These are phyloP conservation scores for Arthrobotrys musiformis DNA, from an alignment of 2,329 filamentous ascomycete genomes.

Conservation along the genomic window DNA sequence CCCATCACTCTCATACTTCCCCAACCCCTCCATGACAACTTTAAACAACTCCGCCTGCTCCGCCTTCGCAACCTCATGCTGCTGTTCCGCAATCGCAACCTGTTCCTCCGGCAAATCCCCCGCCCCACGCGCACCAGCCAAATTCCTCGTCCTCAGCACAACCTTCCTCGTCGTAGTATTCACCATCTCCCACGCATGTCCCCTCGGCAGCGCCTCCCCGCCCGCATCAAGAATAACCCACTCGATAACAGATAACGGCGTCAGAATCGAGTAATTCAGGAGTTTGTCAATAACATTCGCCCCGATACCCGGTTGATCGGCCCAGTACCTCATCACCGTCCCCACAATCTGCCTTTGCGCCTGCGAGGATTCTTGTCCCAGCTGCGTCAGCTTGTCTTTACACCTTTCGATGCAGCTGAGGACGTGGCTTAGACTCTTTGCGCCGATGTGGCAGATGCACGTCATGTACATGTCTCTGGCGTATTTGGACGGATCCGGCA, in stretches of 20 bases:
- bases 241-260: slow-evolving; percentile 83
- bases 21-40: slow-evolving; percentile 76
- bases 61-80: slow-evolving; percentile 74
- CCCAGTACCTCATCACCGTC: slow-evolving; percentile 92
- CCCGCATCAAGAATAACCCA: slow-evolving; percentile 83
- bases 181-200: slow-evolving; percentile 89
- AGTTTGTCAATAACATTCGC: slow-evolving; percentile 95
- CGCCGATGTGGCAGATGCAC: slow-evolving; percentile 89
- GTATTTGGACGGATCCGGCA: slow-evolving; percentile 79
- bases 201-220: slow-evolving; percentile 75
- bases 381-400: slow-evolving; percentile 84
- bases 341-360: slow-evolving; percentile 89
- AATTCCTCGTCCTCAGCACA: slow-evolving; percentile 83
- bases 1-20: slow-evolving; percentile 37
- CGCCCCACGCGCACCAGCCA: slow-evolving; percentile 73
- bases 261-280: slow-evolving; percentile 95
- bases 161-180: slow-evolving; percentile 90
- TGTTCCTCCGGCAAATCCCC: slow-evolving; percentile 66
- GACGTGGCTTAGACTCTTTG: slow-evolving; percentile 95
- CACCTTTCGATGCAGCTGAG: slow-evolving; percentile 94
- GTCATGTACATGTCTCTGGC: slow-evolving; percentile 95
- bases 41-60: slow-evolving; percentile 83
- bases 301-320: slow-evolving; percentile 87
- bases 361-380: slow-evolving; percentile 77
- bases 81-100: slow-evolving; percentile 72